Evolutionary conservation across 768 basidiomycete genomes (phyloP).

Genomic region (Daedaleopsis sinensis): DNA sequence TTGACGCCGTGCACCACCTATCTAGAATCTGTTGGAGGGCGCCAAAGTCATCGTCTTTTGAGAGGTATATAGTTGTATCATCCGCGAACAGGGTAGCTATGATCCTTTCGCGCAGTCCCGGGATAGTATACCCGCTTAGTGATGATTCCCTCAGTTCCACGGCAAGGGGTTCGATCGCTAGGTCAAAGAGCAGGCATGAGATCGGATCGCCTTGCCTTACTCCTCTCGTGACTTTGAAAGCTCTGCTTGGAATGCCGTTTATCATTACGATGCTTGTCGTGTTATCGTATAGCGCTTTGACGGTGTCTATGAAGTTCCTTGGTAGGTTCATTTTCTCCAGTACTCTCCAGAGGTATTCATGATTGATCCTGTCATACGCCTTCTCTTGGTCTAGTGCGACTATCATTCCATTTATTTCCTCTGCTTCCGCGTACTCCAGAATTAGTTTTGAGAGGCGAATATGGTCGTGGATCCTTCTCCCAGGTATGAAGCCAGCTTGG

Average conservation of each 20-base stretch:
- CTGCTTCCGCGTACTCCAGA: slow-evolving; percentile 14
- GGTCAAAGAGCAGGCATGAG: slow-evolving; percentile 36
- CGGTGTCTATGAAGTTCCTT: slow-evolving; percentile 16
- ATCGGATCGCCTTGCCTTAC: slow-evolving; percentile 41
- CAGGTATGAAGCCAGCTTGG: slow-evolving; percentile 44
- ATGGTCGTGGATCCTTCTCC: slow-evolving; percentile 36
- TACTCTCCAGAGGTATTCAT: slow-evolving; percentile 3
- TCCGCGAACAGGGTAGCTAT: slow-evolving; percentile 32
- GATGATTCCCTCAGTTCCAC: slow-evolving; percentile 17
- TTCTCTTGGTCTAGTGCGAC: too few species aligned
- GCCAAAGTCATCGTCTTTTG: slow-evolving; percentile 31
- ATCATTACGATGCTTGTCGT: slow-evolving; percentile 36
- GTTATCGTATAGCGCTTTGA: slow-evolving; percentile 5
- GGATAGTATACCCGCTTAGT: slow-evolving; percentile 25
- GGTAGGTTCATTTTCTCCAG: slow-evolving; percentile 13
- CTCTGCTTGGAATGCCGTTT: slow-evolving; percentile 34
- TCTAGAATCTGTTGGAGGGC: slow-evolving; percentile 27
- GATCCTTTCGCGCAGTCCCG: slow-evolving; percentile 9
- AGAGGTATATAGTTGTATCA: slow-evolving; percentile 35
- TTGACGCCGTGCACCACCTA: slow-evolving; percentile 43
- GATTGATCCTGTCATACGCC: too few species aligned
- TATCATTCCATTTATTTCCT: slow-evolving; percentile 12
- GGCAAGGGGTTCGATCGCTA: slow-evolving; percentile 37
- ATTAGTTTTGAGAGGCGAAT: slow-evolving; percentile 29
- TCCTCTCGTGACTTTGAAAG: slow-evolving; percentile 34